Conservation (phyloP, 1,284 basidiomycete species). For the Microbotryum lychnidis-dioicae region DNA sequence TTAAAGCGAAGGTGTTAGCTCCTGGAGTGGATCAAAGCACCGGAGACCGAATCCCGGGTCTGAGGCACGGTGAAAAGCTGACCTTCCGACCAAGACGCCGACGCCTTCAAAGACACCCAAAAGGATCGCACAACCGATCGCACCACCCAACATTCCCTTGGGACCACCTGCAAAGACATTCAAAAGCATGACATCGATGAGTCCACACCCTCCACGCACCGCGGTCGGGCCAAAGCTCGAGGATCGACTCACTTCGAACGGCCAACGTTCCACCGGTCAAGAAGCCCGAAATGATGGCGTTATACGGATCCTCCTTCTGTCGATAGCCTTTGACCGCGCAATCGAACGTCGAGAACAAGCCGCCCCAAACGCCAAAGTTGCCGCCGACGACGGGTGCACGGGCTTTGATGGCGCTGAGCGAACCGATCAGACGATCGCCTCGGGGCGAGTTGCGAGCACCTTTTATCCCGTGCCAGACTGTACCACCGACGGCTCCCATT, state of each 20-base stretch:
- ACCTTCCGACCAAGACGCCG: slow-evolving; percentile 69
- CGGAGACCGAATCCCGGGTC: too few species aligned
- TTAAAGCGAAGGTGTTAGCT: too few species aligned
- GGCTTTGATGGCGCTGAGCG: slow-evolving; percentile 94
- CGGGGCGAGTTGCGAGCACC: slow-evolving; percentile 92
- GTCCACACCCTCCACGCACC: background rate
- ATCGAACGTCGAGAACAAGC: slow-evolving; percentile 63
- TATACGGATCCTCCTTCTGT: slow-evolving; percentile 99
- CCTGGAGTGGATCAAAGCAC: too few species aligned
- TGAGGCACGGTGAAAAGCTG: too few species aligned
- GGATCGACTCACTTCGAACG: slow-evolving; percentile 65
- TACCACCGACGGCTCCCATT: slow-evolving; percentile 91
- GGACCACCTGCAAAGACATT: slow-evolving; percentile 62
- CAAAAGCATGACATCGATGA: background rate
- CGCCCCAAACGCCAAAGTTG: slow-evolving; percentile 47
- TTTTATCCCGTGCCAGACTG: slow-evolving; percentile 99
- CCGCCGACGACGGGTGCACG: slow-evolving; percentile 88
- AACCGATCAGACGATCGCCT: slow-evolving; percentile 88
- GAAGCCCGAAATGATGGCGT: slow-evolving; percentile 96
- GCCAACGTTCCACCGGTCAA: slow-evolving; percentile 95
- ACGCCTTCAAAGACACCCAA: slow-evolving; percentile 81
- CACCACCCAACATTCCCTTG: slow-evolving; percentile 76
- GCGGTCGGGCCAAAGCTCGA: background rate
- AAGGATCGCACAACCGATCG: slow-evolving; percentile 91
- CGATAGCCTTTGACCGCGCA: slow-evolving; percentile 94